These are phyloP conservation scores for Pholiota molesta DNA, from an alignment of 768 basidiomycete genomes.

Conservation along the genomic window DNA sequence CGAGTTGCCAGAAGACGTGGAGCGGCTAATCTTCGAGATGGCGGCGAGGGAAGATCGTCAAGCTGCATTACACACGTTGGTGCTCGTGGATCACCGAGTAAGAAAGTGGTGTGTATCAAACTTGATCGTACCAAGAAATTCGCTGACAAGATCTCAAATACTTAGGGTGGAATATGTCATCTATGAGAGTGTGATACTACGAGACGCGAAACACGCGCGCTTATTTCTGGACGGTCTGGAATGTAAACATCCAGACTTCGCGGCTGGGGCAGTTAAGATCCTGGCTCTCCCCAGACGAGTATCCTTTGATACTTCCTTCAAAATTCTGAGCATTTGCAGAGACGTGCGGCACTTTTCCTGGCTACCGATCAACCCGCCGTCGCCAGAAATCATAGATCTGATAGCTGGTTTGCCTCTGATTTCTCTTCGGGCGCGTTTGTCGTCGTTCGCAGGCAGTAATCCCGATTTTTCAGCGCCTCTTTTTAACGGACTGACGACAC, in stretches of 20 bases:
- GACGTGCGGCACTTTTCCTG: slow-evolving; percentile 15
- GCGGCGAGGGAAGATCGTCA: slow-evolving; percentile 6
- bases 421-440: slow-evolving; percentile 12
- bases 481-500: slow-evolving; percentile 5
- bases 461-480: slow-evolving; percentile 14
- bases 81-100: slow-evolving; percentile 13
- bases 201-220: slow-evolving; percentile 12
- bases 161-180: slow-evolving; percentile 17
- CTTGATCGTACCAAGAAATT: not conserved
- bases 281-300: slow-evolving; percentile 14
- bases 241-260: slow-evolving; percentile 14
- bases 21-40: slow-evolving; percentile 15
- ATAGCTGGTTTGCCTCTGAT: slow-evolving; percentile 9
- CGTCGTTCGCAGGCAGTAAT: slow-evolving; percentile 3
- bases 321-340: slow-evolving; percentile 11
- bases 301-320: slow-evolving; percentile 9
- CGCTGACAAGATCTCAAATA: not conserved
- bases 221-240: slow-evolving; percentile 13
- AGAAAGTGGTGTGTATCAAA: slow-evolving; percentile 9
- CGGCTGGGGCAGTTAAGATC: slow-evolving; percentile 12
- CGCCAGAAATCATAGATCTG: slow-evolving; percentile 4
- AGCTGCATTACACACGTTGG: slow-evolving; percentile 8
- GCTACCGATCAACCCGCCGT: slow-evolving; percentile 8
- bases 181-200: slow-evolving; percentile 12
- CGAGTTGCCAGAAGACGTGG: slow-evolving; percentile 15